These are phyloP conservation scores for Sugiyamaella xylanicola DNA, from an alignment of 1,139 yeast genomes.

Conservation along the genomic window DNA sequence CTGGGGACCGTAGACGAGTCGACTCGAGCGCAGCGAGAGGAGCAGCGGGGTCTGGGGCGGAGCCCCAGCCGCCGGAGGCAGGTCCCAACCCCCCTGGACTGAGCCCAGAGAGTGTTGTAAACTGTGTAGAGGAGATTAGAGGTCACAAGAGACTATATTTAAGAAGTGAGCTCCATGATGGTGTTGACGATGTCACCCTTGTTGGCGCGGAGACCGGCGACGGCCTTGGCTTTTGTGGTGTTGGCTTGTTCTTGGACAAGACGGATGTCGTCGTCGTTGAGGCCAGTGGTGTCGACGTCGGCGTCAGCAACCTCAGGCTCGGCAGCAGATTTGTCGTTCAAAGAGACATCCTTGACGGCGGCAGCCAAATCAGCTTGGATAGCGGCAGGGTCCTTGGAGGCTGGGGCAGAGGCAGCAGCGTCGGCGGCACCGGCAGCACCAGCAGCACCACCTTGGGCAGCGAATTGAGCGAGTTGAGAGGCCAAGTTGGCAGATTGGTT, in stretches of 20 bases:
- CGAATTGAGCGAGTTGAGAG: conserved; percentile 40
- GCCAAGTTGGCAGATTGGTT: conserved; percentile 50
- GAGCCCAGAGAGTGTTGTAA: background rate
- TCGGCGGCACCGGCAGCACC: conserved; percentile 30
- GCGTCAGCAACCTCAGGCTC: conserved; percentile 48
- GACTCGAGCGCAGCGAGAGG: background rate
- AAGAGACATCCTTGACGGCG: conserved; percentile 57
- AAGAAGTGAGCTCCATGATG: conserved; percentile 70
- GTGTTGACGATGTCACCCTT: conserved; percentile 95
- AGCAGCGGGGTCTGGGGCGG: conserved; percentile 11
- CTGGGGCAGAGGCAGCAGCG: conserved; percentile 49
- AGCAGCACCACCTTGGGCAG: conserved; percentile 34
- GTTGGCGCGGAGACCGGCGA: conserved; percentile 84
- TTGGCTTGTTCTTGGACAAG: conserved; percentile 88
- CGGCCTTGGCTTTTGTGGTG: conserved; percentile 86
- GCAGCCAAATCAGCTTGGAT: conserved; percentile 91
- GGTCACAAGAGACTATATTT: conserved; percentile 16
- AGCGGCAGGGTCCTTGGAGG: conserved; percentile 65
- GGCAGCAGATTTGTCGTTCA: conserved; percentile 32
- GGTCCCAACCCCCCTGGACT: too few species aligned
- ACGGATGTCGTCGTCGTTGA: conserved; percentile 75
- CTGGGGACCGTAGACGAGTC: background rate
- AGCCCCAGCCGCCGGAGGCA: conserved; percentile 15
- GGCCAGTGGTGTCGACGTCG: conserved; percentile 75
- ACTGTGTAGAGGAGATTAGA: background rate